These are phyloP conservation scores for Picochlorum sp. DNA, from an alignment of 139 green algal species.

Conservation along the genomic window DNA sequence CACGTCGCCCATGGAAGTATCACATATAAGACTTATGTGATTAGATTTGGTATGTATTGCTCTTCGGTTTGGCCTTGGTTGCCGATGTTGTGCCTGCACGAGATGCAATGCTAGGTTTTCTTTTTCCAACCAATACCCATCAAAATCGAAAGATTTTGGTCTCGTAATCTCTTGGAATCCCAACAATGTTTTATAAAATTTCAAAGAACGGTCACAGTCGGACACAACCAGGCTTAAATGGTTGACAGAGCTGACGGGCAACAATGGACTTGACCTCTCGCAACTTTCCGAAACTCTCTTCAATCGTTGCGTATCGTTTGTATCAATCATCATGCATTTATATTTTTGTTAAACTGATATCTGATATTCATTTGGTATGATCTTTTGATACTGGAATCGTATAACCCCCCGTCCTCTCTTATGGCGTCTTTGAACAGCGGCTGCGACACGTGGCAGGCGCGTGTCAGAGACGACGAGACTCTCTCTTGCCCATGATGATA, in stretches of 20 bases:
- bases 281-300: background rate
- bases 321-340: too few species aligned
- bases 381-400: too few species aligned
- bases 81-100: constrained; percentile 32
- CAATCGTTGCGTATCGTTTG: too few species aligned
- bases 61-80: constrained; percentile 1
- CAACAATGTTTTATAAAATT: constrained; percentile 12
- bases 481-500: too few species aligned
- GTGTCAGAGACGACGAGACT: too few species aligned
- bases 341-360: too few species aligned
- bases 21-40: constrained; percentile 63
- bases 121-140: constrained; percentile 8
- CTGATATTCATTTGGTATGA: too few species aligned
- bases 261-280: background rate
- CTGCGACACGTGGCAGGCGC: too few species aligned
- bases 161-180: constrained; percentile 6
- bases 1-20: background rate
- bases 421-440: too few species aligned
- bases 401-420: too few species aligned
- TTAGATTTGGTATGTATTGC: constrained; percentile 53
- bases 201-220: background rate
- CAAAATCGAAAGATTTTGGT: constrained; percentile 4
- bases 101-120: constrained; percentile 65
- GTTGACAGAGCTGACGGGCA: background rate
- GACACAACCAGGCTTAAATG: constrained; percentile 2